Conservation (phyloP, 2,329 filamentous ascomycete species). For the Talaromyces atroroseus region DNA sequence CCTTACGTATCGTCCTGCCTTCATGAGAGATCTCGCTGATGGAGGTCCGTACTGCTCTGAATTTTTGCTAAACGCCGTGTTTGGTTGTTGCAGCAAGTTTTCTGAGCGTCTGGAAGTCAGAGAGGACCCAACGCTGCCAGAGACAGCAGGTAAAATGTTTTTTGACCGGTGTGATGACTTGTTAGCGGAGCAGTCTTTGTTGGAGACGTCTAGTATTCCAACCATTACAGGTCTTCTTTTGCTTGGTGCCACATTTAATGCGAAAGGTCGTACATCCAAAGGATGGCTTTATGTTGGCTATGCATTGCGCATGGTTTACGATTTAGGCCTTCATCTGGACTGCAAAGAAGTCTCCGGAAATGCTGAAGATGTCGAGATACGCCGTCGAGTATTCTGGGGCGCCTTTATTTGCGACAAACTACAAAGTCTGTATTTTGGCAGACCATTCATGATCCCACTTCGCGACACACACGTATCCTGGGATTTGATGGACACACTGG, state of each 20-base stretch:
- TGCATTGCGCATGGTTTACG: constrained; percentile 39
- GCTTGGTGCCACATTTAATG: constrained; percentile 23
- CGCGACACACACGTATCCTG: constrained; percentile 24
- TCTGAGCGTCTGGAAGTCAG: constrained; percentile 34
- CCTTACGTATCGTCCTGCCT: constrained; percentile 35
- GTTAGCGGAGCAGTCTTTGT: constrained; percentile 29
- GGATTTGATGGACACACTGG: constrained; percentile 26
- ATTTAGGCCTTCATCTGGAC: constrained; percentile 38
- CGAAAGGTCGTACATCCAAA: constrained; percentile 21
- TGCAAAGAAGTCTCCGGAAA: constrained; percentile 19
- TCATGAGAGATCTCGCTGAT: constrained; percentile 33
- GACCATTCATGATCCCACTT: constrained; percentile 37
- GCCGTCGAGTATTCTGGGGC: constrained; percentile 28
- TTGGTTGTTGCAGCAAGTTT: constrained; percentile 36
- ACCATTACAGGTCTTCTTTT: constrained; percentile 32
- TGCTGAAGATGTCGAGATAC: constrained; percentile 24
- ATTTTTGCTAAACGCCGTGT: constrained; percentile 39
- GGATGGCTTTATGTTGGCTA: constrained; percentile 40
- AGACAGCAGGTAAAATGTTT: constrained; percentile 33
- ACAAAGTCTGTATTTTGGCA: constrained; percentile 51
- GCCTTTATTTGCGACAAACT: constrained; percentile 45
- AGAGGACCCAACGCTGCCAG: constrained; percentile 28
- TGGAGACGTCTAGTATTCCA: constrained; percentile 32
- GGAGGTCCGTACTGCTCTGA: constrained; percentile 33
- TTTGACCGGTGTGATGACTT: constrained; percentile 36